Evolutionary conservation across 1,284 basidiomycete species (phyloP).

Genomic region (Cryptococcus jaspeensis): DNA sequence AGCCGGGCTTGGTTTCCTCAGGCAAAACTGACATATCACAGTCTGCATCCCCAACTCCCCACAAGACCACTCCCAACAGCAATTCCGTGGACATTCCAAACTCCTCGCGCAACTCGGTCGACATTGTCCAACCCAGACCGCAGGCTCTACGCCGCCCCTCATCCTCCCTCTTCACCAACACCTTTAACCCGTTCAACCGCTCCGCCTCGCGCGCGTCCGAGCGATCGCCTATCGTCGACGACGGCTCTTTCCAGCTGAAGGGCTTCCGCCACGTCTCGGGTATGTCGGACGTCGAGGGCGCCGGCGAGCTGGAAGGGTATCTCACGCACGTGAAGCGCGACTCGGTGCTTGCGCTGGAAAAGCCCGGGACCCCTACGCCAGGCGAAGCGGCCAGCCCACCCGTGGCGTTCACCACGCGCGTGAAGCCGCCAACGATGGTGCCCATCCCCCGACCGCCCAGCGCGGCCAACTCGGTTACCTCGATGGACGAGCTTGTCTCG

Average conservation of each 20-base stretch:
- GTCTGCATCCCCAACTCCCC: constrained; percentile 20
- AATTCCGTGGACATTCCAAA: neutral
- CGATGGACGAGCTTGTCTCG: constrained; percentile 23
- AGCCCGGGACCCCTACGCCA: neutral
- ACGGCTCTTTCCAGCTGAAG: constrained; percentile 46
- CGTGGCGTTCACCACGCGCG: neutral
- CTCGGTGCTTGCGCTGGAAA: constrained; percentile 10
- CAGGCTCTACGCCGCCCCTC: constrained; percentile 32
- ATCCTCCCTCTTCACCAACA: constrained; percentile 38
- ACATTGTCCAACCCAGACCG: constrained; percentile 13
- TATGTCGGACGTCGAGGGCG: constrained; percentile 27
- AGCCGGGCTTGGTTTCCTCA: neutral
- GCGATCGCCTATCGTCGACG: constrained; percentile 22
- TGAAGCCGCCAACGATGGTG: constrained; percentile 1
- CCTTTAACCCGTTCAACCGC: constrained; percentile 38
- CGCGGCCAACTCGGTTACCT: constrained; percentile 28
- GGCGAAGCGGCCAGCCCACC: neutral
- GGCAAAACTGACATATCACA: neutral
- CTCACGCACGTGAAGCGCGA: constrained; percentile 21
- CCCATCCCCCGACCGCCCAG: constrained; percentile 34
- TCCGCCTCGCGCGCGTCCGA: constrained; percentile 37
- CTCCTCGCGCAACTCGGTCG: neutral
- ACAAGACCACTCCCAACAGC: constrained; percentile 3
- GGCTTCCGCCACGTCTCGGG: constrained; percentile 49
- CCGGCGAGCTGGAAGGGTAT: constrained; percentile 21